A percentile compares a stretch with the other conserved stretches of the same genome.
These are phyloP conservation scores for Metschnikowia lachancei DNA, from an alignment of 805 yeast genomes.

Conservation along the genomic window DNA sequence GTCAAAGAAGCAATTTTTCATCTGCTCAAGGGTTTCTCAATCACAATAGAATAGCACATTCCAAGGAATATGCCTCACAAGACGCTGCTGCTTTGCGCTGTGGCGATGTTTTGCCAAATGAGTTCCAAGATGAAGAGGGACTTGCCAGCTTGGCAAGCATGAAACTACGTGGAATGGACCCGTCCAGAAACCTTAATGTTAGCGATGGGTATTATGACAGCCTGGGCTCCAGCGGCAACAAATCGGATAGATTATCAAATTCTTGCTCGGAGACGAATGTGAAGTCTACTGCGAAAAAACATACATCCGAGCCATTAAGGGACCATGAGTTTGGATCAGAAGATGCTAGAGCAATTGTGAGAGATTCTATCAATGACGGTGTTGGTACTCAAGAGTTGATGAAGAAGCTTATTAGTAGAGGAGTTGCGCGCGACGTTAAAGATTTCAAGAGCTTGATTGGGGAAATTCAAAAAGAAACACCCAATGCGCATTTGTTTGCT, in stretches of 20 bases:
- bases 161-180: slow-evolving; percentile 37
- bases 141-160: slow-evolving; percentile 36
- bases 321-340: neutral
- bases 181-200: slow-evolving; percentile 40
- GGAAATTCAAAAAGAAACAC: slow-evolving; percentile 33
- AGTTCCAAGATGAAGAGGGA: slow-evolving; percentile 59
- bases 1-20: slow-evolving; percentile 67
- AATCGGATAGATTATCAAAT: neutral
- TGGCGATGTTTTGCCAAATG: slow-evolving; percentile 52
- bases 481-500: slow-evolving; percentile 38
- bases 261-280: neutral
- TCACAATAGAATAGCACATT: slow-evolving; percentile 72
- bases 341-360: neutral
- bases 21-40: slow-evolving; percentile 79
- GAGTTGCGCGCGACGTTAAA: slow-evolving; percentile 29
- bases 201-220: slow-evolving; percentile 36
- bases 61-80: slow-evolving; percentile 66
- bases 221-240: slow-evolving; percentile 16
- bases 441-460: slow-evolving; percentile 32
- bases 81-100: slow-evolving; percentile 71
- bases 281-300: neutral
- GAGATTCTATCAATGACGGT: slow-evolving; percentile 6
- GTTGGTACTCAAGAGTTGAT: slow-evolving; percentile 25
- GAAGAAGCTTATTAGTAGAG: slow-evolving; percentile 36
- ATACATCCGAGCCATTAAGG: neutral